Conservation (phyloP, 805 yeast species). For the Lipomyces sp. region DNA sequence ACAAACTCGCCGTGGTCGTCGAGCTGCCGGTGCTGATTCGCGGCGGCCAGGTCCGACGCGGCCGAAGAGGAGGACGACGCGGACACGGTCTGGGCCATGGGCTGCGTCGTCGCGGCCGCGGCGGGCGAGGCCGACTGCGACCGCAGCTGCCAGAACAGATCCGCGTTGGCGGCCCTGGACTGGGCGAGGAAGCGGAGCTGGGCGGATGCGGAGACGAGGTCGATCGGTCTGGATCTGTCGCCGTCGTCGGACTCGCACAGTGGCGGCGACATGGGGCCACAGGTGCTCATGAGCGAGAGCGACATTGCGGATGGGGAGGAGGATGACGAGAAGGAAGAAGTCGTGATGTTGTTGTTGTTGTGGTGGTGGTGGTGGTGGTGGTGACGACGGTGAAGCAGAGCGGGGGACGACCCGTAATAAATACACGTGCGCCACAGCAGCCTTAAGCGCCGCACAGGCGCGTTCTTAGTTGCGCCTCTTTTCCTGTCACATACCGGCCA, state of each 20-base stretch:
- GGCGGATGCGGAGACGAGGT: constrained; percentile 19
- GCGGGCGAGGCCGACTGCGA: constrained; percentile 3
- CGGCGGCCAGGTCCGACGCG: neutral
- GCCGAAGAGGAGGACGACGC: neutral
- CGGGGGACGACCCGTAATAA: too few relatives aligned
- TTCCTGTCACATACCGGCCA: too few relatives aligned
- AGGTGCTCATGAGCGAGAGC: too few relatives aligned
- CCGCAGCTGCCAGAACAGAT: constrained; percentile 23
- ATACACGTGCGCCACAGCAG: too few relatives aligned
- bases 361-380: too few relatives aligned
- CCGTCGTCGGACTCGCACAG: neutral
- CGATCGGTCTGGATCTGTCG: neutral
- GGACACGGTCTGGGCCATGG: neutral
- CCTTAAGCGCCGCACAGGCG: too few relatives aligned
- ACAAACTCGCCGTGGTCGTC: neutral
- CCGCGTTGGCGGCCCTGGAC: constrained; percentile 21
- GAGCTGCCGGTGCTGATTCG: neutral
- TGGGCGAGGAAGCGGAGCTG: constrained; percentile 20
- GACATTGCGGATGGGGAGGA: too few relatives aligned
- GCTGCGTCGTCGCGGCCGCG: neutral
- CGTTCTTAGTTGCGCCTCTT: too few relatives aligned
- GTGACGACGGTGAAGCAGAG: too few relatives aligned
- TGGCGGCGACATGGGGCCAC: too few relatives aligned
- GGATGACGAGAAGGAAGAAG: too few relatives aligned
- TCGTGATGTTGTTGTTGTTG: too few relatives aligned